These are phyloP conservation scores for Cyberlindnera galapagoensis DNA, from an alignment of 805 yeast genomes.

Conservation along the genomic window DNA sequence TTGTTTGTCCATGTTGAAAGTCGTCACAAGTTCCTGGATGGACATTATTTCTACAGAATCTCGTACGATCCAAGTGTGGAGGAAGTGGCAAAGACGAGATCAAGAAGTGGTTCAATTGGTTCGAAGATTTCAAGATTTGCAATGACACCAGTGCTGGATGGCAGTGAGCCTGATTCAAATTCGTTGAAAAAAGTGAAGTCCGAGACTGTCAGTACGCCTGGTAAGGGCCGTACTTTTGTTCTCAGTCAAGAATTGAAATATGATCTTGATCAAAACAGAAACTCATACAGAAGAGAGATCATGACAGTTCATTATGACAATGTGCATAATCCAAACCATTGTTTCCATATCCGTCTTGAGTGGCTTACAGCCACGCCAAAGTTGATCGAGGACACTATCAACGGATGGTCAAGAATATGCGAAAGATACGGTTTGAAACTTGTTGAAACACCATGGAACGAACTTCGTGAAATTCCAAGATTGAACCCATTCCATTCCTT, in stretches of 20 bases:
- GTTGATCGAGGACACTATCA: slow-evolving; percentile 71
- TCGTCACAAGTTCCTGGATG: slow-evolving; percentile 82
- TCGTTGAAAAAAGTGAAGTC: no score
- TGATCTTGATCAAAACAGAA: slow-evolving; percentile 67
- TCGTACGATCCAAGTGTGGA: slow-evolving; percentile 9
- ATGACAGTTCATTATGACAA: slow-evolving; percentile 83
- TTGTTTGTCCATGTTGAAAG: slow-evolving; percentile 76
- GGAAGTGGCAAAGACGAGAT: slow-evolving; percentile 6
- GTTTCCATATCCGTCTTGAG: slow-evolving; percentile 84
- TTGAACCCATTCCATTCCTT: slow-evolving; percentile 86
- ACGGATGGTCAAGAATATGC: slow-evolving; percentile 73
- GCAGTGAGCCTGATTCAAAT: slow-evolving; percentile 6
- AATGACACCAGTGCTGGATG: slow-evolving; percentile 15
- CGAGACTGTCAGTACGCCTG: neutral
- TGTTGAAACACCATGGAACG: slow-evolving; percentile 91
- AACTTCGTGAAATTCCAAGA: slow-evolving; percentile 67
- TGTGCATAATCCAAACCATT: slow-evolving; percentile 91
- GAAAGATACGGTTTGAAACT: slow-evolving; percentile 75
- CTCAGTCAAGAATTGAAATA: slow-evolving; percentile 61
- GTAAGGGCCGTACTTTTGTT: slow-evolving; percentile 33
- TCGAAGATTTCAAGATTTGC: slow-evolving; percentile 4
- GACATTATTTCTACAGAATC: slow-evolving; percentile 72
- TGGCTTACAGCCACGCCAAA: slow-evolving; percentile 92
- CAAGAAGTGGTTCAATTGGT: slow-evolving; percentile 4
- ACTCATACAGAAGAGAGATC: slow-evolving; percentile 72